Conservation (phyloP, 345 rosid genomes). For the Gossypium longicalyx region DNA sequence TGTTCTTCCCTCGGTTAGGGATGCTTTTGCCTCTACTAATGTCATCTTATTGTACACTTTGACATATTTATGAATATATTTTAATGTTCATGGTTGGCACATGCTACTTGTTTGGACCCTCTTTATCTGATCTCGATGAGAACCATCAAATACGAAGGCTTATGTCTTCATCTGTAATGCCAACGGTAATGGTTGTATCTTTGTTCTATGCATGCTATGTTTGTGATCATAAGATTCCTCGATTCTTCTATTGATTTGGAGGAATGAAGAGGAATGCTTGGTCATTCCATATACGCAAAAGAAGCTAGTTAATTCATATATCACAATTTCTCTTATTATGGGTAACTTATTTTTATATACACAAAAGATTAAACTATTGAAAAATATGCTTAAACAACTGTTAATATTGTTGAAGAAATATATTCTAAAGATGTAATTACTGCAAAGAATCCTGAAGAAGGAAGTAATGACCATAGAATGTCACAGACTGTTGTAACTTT, state of each 20-base stretch:
- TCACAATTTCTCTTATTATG: too few species aligned
- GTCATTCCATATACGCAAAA: neutral
- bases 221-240: neutral
- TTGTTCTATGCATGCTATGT: neutral
- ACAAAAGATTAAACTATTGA: accelerated
- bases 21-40: neutral
- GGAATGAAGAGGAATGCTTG: neutral
- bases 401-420: too few species aligned
- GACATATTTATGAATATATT: neutral
- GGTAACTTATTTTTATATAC: too few species aligned
- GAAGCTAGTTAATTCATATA: too few species aligned
- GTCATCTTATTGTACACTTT: neutral
- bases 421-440: too few species aligned
- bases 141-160: neutral
- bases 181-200: neutral
- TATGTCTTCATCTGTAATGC: neutral
- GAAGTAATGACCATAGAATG: too few species aligned
- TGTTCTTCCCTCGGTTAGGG: neutral
- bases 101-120: neutral
- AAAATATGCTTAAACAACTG: too few species aligned
- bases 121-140: neutral
- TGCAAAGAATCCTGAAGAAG: too few species aligned
- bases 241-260: neutral
- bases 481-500: too few species aligned
- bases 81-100: too few species aligned